These are phyloP conservation scores for Tarenaya hassleriana DNA, from an alignment of 345 rosid genomes.

Conservation along the genomic window DNA sequence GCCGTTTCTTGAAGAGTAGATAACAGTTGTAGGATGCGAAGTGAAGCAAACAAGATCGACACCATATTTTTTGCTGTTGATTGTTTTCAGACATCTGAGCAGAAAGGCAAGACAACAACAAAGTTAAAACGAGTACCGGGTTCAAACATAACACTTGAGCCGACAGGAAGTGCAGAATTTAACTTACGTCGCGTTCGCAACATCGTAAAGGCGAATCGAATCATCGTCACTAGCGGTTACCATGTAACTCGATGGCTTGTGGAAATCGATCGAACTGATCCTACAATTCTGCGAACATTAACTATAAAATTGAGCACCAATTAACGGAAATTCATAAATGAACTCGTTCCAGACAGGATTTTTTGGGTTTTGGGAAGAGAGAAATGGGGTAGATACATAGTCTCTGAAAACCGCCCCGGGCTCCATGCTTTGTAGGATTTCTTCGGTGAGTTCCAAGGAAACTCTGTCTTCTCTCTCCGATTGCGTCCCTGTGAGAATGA, in stretches of 20 bases:
- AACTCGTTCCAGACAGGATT: background rate
- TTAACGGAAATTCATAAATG: background rate
- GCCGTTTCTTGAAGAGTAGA: slow-evolving; percentile 94
- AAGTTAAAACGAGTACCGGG: background rate
- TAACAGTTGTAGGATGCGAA: slow-evolving; percentile 80
- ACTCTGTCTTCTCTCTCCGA: slow-evolving; percentile 63
- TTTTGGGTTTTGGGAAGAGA: background rate
- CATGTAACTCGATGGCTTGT: slow-evolving; percentile 67
- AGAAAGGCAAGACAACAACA: background rate
- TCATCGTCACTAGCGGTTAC: slow-evolving; percentile 99
- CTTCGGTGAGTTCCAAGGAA: slow-evolving; percentile 74
- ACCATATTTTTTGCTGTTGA: slow-evolving; percentile 96
- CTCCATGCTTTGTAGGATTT: slow-evolving; percentile 90
- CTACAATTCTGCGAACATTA: slow-evolving; percentile 49
- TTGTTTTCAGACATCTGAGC: slow-evolving; percentile 86
- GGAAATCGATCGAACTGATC: slow-evolving; percentile 92
- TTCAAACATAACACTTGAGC: background rate
- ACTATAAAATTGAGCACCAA: background rate
- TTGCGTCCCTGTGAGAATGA: slow-evolving; percentile 27
- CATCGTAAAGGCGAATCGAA: slow-evolving; percentile 85
- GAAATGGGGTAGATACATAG: slow-evolving; percentile 38
- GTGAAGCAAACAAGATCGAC: slow-evolving; percentile 94
- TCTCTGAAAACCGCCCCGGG: slow-evolving; percentile 79
- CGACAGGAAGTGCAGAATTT: background rate
- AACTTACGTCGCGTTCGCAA: slow-evolving; percentile 56